Evolutionary conservation across 2,329 filamentous ascomycete genomes (phyloP).

Genomic region (Verticillium zaregamsianum): DNA sequence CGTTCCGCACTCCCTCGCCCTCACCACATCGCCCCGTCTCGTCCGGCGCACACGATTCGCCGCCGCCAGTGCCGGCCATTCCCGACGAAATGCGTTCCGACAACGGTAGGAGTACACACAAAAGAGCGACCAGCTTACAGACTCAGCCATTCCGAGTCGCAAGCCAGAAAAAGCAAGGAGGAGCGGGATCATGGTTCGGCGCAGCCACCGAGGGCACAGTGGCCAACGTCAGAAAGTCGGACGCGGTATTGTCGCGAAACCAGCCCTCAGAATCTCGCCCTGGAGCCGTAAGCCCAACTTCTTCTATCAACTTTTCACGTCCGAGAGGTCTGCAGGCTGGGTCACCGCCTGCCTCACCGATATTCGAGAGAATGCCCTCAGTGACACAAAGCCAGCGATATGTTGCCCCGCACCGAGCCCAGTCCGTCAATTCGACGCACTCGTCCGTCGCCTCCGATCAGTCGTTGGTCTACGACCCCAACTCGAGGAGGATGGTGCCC

Average conservation of each 20-base stretch:
- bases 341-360: conserved; percentile 31
- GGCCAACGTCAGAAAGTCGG: conserved; percentile 39
- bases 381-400: conserved; percentile 14
- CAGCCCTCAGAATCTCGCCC: conserved; percentile 29
- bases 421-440: conserved; percentile 18
- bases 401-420: conserved; percentile 18
- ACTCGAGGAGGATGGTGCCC: conserved; percentile 59
- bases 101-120: conserved; percentile 18
- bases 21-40: conserved; percentile 31
- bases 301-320: conserved; percentile 57
- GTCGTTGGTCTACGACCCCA: conserved; percentile 59
- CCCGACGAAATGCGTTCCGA: conserved; percentile 43
- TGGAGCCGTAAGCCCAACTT: conserved; percentile 42
- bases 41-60: conserved; percentile 39
- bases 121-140: conserved; percentile 36
- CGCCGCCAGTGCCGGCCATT: conserved; percentile 75
- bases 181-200: conserved; percentile 45
- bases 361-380: conserved; percentile 10
- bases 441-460: conserved; percentile 28
- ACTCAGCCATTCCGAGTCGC: conserved; percentile 48
- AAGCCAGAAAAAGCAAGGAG: conserved; percentile 44
- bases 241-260: conserved; percentile 31
- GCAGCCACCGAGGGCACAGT: conserved; percentile 36
- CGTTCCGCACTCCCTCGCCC: conserved; percentile 76
- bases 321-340: conserved; percentile 39